phyloP scores from a whole-genome alignment of 1,284 basidiomycete species.

The Cryptococcus sp. region DNA sequence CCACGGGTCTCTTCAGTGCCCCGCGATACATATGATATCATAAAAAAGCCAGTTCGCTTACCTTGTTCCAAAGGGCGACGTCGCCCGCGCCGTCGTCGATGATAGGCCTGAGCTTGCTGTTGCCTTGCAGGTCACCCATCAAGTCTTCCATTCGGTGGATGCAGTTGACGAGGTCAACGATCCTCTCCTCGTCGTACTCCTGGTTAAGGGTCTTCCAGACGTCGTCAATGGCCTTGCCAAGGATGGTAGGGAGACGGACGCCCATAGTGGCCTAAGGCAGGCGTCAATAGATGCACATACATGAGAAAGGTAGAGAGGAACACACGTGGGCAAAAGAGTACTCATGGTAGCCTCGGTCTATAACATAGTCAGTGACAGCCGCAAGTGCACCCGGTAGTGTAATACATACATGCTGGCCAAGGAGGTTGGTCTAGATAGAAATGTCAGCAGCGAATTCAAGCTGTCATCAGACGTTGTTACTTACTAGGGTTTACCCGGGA shows the following conservation, averaged over 20 bases:
- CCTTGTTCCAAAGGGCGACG: conserved; percentile 94
- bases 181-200: conserved; percentile 75
- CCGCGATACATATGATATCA: too few relatives aligned
- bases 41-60: conserved; percentile 30
- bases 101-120: conserved; percentile 79
- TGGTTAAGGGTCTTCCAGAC: conserved; percentile 86
- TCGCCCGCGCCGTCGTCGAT: conserved; percentile 92
- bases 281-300: conserved; percentile 6
- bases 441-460: conserved; percentile 7
- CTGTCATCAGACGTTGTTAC: conserved; percentile 13
- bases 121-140: conserved; percentile 76
- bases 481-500: conserved; percentile 54
- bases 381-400: not conserved
- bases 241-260: conserved; percentile 87
- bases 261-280: conserved; percentile 74
- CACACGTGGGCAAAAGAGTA: conserved; percentile 83
- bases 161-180: conserved; percentile 82
- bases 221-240: conserved; percentile 95
- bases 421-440: conserved; percentile 73
- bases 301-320: conserved; percentile 2
- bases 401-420: conserved; percentile 74
- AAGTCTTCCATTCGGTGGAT: conserved; percentile 83
- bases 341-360: conserved; percentile 85
- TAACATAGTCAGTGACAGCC: conserved; percentile 10
- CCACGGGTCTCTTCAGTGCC: too few relatives aligned